Evolutionary conservation across 805 yeast genomes (phyloP).

Genomic region (Zygoascus bituminiphila): DNA sequence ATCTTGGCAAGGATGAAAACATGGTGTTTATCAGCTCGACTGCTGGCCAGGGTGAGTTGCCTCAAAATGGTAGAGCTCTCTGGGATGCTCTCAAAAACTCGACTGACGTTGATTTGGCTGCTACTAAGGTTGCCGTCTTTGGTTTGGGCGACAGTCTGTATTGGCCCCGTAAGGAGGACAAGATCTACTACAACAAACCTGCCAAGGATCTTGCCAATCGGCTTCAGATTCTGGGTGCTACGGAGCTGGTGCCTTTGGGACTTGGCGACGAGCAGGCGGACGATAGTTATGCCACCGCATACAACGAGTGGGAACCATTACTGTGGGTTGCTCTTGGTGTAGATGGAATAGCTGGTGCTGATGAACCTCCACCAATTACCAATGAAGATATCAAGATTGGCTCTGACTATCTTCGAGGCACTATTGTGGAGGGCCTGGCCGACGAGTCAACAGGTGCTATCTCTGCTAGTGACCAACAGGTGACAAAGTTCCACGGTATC

Average conservation of each 20-base stretch:
- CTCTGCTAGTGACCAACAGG: constrained; percentile 81
- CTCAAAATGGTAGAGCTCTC: constrained; percentile 67
- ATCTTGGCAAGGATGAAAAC: constrained; percentile 60
- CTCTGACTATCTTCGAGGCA: constrained; percentile 85
- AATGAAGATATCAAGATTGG: constrained; percentile 91
- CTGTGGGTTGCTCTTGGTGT: constrained; percentile 89
- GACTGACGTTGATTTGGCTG: constrained; percentile 56
- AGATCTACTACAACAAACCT: constrained; percentile 90
- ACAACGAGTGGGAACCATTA: constrained; percentile 72
- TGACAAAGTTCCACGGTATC: constrained; percentile 96
- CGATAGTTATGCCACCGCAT: constrained; percentile 91
- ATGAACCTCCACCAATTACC: constrained; percentile 89
- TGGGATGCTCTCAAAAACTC: constrained; percentile 63
- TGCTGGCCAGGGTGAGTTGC: constrained; percentile 83
- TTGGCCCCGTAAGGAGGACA: constrained; percentile 97
- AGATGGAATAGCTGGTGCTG: constrained; percentile 67
- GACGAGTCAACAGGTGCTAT: constrained; percentile 88
- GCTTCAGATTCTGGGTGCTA: constrained; percentile 64
- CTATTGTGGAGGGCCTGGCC: constrained; percentile 75
- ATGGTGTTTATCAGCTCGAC: constrained; percentile 65
- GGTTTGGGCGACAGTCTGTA: constrained; percentile 79
- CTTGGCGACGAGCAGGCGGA: constrained; percentile 97
- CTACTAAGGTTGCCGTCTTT: constrained; percentile 52
- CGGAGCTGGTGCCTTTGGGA: constrained; percentile 64
- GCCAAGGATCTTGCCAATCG: constrained; percentile 62